These are phyloP conservation scores for Phoenix roebelenii DNA, from an alignment of 176 grass and related monocot genomes.

Conservation along the genomic window DNA sequence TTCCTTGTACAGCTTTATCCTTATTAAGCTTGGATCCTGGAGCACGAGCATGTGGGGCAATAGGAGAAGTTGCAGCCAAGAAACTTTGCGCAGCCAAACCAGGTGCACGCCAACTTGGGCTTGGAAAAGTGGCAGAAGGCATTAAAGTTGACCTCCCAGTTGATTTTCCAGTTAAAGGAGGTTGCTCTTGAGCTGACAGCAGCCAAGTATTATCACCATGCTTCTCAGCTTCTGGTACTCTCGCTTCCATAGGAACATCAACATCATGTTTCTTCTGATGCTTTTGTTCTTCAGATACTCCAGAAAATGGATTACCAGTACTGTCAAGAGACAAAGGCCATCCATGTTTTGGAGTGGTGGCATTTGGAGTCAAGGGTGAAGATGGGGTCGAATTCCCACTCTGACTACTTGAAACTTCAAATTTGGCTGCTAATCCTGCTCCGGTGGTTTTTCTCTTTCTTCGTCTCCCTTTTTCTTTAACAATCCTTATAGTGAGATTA, in stretches of 20 bases:
- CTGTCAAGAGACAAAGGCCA: slow-evolving; percentile 25
- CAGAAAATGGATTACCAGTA: slow-evolving; percentile 20
- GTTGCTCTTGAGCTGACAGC: slow-evolving; percentile 28
- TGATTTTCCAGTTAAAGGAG: slow-evolving; percentile 21
- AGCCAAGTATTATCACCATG: slow-evolving; percentile 21
- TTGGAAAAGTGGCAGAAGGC: slow-evolving; percentile 17
- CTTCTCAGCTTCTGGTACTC: slow-evolving; percentile 18
- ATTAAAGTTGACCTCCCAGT: slow-evolving; percentile 11
- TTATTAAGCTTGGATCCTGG: slow-evolving; percentile 68
- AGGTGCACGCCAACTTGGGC: slow-evolving; percentile 12
- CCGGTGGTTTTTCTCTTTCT: slow-evolving; percentile 38
- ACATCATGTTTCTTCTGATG: slow-evolving; percentile 27
- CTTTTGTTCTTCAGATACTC: slow-evolving; percentile 28
- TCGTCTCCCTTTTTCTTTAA: slow-evolving; percentile 52
- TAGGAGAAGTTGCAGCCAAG: slow-evolving; percentile 34
- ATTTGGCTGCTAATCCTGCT: slow-evolving; percentile 46
- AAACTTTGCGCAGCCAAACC: background rate
- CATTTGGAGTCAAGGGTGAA: slow-evolving; percentile 57
- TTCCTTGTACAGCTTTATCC: slow-evolving; percentile 39
- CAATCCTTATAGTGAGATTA: slow-evolving; percentile 63
- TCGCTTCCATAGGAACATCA: slow-evolving; percentile 24
- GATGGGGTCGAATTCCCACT: slow-evolving; percentile 82
- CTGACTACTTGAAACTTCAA: slow-evolving; percentile 95
- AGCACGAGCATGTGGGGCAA: slow-evolving; percentile 52
- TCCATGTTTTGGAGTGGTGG: slow-evolving; percentile 56